Base-by-base conservation (phyloP, 2,329 filamentous ascomycete species). In the Neophaeococcomyces mojaviensis region DNA sequence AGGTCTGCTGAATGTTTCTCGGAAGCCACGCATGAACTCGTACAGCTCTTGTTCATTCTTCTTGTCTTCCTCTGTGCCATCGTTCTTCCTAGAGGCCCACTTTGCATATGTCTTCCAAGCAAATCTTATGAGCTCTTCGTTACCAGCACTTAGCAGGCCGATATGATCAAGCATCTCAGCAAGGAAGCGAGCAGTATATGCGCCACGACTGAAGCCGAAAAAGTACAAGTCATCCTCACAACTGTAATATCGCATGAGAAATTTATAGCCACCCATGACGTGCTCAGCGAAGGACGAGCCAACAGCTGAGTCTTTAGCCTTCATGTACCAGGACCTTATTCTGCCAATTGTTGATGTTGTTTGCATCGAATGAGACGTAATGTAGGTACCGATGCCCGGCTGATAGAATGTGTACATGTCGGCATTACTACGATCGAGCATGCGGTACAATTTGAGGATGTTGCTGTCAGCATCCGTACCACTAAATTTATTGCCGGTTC, bases 141-240 rank as follows among this genome's bases (percentile, higher is more conserved):
- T 94, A 9, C 87, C 86, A 42, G 85, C 82, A 10, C 82, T 83
- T 12, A 94, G 71, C 0, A 94, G 71, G 1, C 88, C 87, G 45
- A 92, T 81, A 55, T 86, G 82, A 58, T 92, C 86, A 5, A 92
- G 73, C 86, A 90, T 90, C 59, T 92, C 86, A 0, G 86, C 85
- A 1, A 88, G 66, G 57, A 87, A 87, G 2, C 83, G 77, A 0
- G 83, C 84, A 35, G 84, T 83, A 57, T 87, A 87, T 1, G 82
- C 76, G 15, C 84, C 84, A 16, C 84, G 76, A 35, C 78, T 83
- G 65, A 87, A 88, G 0, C 84, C 84, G 49, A 86, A 86, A 64
- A 86, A 78, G 59, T 80, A 86, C 30, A 86, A 83, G 46, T 72
- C 67, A 49, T 73, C 68, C 9, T 70, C 70, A 0, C 76, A 73